Base-by-base conservation (phyloP, 805 yeast species). In the Metschnikowia continentalis region DNA sequence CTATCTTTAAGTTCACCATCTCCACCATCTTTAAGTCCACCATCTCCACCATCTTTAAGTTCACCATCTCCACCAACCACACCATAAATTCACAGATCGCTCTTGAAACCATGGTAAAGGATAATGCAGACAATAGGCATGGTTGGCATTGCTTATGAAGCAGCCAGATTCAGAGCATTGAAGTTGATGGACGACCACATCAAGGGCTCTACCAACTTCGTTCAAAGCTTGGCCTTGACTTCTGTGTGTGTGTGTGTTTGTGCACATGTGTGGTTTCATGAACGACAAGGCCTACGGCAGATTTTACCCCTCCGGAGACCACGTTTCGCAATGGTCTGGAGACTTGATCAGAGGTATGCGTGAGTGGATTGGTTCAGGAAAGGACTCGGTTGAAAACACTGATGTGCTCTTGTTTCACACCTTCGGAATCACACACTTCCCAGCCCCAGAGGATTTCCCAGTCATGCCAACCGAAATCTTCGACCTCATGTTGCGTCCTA, bases 381-480 rank as follows among this genome's bases (percentile, higher is more conserved):
- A 68, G 6, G 88, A 76, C 50, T 65, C 66, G 19, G 72, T 83
- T 61, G 86, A 81, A 58, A 77, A 83, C 72, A 83, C 88, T 37
- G 94, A 88, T 65, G 78, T 87, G 54, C 78, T 87, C 48, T 71
- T 84, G 61, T 88, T 82, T 82, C 91, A 87, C 69, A 87, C 92
- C 30, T 87, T 88, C 62, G 94, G 94, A 62, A 81, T 87, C 58
- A 83, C 92, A 33, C 95, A 87, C 67, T 84, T 86, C 80, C 95
- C 95, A 53, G 84, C 91, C 13, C 92, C 94, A 53, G 94, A 87
- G 73, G 95, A 87, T 69, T 87, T 86, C 84, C 94, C 94, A 51
- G 80, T 87, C 56, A 87, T 87, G 94, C 94, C 94, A 44, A 86
- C 90, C 46, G 95, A 87, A 71, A 86, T 89, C 62, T 83, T 87